Evolutionary conservation across 176 grass and related monocot genomes (phyloP), one percentile per base, ranked within the genome.

Genomic region (Phoenix dactylifera): DNA sequence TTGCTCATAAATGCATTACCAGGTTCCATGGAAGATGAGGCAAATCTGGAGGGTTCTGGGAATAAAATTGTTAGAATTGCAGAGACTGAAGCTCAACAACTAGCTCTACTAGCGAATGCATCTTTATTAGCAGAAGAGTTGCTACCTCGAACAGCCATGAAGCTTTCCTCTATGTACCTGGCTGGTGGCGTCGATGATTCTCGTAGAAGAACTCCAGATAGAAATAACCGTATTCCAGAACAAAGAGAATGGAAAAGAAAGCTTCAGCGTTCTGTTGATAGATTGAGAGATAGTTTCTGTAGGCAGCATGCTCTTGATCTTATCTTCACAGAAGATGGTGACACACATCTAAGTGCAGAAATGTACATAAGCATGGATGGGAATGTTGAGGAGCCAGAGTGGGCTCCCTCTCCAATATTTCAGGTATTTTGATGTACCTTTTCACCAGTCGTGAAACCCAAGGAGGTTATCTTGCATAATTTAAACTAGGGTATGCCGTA

Each of bases 241-340:
- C 91, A 82, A 77, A 85, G 80, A 52, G 91, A 96, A 60, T 96
- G 91, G 91, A 96, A 96, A 81, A 82, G 71, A 25, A 96, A 82
- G 70, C 70, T 96, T 26, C 91, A 96, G 28, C 63, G 83, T 59
- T 80, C 85, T 49, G 91, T 96, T 26, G 91, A 96, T 62, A 85
- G 83, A 49, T 55, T 96, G 59, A 78, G 83, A 54, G 86, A 90
- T 74, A 84, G 72, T 64, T 96, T 96, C 70, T 96, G 91, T 58
- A 82, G 83, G 65, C 86, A 90, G 52, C 86, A 90, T 79, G 91
- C 91, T 66, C 91, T 96, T 54, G 86, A 96, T 62, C 91, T 90
- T 70, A 96, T 96, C 78, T 96, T 96, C 63, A 96, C 91, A 55
- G 91, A 96, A 17, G 91, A 90, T 59, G 83, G 91, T 7, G 86